Evolutionary conservation across 176 grass and related monocot genomes (phyloP), one percentile per base, ranked within the genome.

Genomic region (Lolium multiflorum): DNA sequence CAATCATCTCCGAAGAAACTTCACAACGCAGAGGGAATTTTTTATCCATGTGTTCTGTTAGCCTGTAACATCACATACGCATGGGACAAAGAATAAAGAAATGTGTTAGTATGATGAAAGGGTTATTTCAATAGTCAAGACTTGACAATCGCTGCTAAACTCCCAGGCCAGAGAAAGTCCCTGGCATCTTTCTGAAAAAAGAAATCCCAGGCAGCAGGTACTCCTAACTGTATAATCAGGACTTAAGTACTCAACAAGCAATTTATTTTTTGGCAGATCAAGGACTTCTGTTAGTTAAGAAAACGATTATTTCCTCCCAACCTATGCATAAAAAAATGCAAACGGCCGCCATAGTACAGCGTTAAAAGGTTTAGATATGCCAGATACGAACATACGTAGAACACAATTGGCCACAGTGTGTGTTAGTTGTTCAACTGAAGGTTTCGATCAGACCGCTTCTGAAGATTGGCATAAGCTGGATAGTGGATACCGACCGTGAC

Each of bases 1-100:
- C 21, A 46, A 50, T 4, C 25, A 77, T 83, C 67, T 77, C 71
- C 38, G 80, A 82, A 46, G 69, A 67, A 82, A 14, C 6, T 87
- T 85, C 28, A 6, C 18, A 25, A 12, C 9, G 56, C 44, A 20
- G 71, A 72, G 37, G 14, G 6, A 26, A 63, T 61, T 38, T 37
- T 15, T 24, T 11, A 64, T 64, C 15, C 38, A 0, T 13, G 24
- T 35, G 43, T 35, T 9, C 5, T 35, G 41, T 49, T 11, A 35
- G 24, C 16, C 26, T 31, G n/a, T 60, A 13, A 44, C n/a, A 62
- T 81, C 44, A 47, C 15, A 25, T 3, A 11, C 4, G 31, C 7
- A 55, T 56, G 26, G 3, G 1, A 18, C 7, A 10, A 57, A 35
- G 60, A 46, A 3, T 25, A 88, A 77, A 20, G 35, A 70, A 48